A percentile compares a stretch with the other conserved stretches of the same genome.
phyloP scores from a whole-genome alignment of 345 rosid genomes.

The Aurinia saxatilis region DNA sequence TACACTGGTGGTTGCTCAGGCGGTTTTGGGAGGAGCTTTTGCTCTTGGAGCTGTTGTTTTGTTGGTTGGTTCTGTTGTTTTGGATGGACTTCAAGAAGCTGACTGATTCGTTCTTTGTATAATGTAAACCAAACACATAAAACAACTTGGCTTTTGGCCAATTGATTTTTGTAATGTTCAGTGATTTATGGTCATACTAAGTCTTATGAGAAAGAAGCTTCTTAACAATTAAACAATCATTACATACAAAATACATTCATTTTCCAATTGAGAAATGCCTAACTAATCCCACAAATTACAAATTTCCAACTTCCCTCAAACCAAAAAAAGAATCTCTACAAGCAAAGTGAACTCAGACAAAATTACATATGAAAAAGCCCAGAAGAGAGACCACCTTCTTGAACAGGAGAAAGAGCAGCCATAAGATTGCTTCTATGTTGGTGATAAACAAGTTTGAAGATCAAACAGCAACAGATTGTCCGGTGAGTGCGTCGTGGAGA shows the following conservation, averaged over 20 bases:
- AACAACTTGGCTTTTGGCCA: not conserved
- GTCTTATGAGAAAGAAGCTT: slow-evolving; percentile 5
- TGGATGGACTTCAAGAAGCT: slow-evolving; percentile 83
- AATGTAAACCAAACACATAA: not conserved
- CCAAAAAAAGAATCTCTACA: slow-evolving; percentile 16
- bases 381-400: not conserved
- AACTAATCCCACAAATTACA: slow-evolving; percentile 19
- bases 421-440: slow-evolving; percentile 8
- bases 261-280: slow-evolving; percentile 1
- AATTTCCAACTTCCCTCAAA: slow-evolving; percentile 18
- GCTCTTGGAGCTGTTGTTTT: slow-evolving; percentile 63
- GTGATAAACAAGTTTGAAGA: not conserved
- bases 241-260: slow-evolving; percentile 25
- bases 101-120: slow-evolving; percentile 38
- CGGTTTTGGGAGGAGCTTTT: slow-evolving; percentile 60
- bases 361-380: slow-evolving; percentile 10
- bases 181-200: not conserved
- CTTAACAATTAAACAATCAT: slow-evolving; percentile 21
- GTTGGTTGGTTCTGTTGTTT: slow-evolving; percentile 67
- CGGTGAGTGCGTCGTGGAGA: slow-evolving; percentile 80
- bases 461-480: slow-evolving; percentile 65
- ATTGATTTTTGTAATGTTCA: not conserved
- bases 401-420: not conserved
- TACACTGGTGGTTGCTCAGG: slow-evolving; percentile 56
- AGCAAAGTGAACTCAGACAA: slow-evolving; percentile 10